phyloP scores from a whole-genome alignment of 2,329 filamentous ascomycete genomes.

The Meredithiella fracta region DNA sequence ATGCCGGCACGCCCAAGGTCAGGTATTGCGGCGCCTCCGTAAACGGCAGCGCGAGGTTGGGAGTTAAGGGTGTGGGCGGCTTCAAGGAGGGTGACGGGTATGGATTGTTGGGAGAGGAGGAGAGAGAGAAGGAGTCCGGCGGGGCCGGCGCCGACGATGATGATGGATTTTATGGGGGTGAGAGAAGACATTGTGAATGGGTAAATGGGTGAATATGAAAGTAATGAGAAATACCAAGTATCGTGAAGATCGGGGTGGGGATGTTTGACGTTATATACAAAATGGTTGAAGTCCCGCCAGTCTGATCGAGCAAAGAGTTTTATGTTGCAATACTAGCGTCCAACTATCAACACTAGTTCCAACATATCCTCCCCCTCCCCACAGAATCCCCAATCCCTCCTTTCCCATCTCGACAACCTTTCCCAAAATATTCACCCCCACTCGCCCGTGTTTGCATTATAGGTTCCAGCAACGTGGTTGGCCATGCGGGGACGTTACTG shows the following conservation, averaged over 20 bases:
- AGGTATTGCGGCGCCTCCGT: conserved; percentile 39
- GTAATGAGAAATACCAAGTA: not conserved
- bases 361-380: not conserved
- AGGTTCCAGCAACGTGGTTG: too few relatives aligned
- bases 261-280: too few relatives aligned
- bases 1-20: conserved; percentile 44
- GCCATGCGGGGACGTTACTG: not conserved
- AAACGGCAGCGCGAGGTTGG: conserved; percentile 46
- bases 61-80: conserved; percentile 36
- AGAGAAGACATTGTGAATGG: not conserved
- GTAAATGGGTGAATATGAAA: not conserved
- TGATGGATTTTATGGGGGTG: conserved; percentile 4
- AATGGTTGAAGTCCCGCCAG: not conserved
- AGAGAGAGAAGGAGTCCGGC: conserved; percentile 33
- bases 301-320: not conserved
- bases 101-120: conserved; percentile 35
- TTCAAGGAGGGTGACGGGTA: conserved; percentile 39
- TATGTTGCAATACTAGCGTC: not conserved
- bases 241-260: too few relatives aligned
- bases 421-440: not conserved
- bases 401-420: not conserved
- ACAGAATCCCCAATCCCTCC: too few relatives aligned
- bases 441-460: too few relatives aligned
- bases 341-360: not conserved
- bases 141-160: conserved; percentile 34